Evolutionary conservation across 75 land plant genomes (phyloP), one percentile per base, ranked within the genome.

Genomic region (Selaginella tamariscina): DNA sequence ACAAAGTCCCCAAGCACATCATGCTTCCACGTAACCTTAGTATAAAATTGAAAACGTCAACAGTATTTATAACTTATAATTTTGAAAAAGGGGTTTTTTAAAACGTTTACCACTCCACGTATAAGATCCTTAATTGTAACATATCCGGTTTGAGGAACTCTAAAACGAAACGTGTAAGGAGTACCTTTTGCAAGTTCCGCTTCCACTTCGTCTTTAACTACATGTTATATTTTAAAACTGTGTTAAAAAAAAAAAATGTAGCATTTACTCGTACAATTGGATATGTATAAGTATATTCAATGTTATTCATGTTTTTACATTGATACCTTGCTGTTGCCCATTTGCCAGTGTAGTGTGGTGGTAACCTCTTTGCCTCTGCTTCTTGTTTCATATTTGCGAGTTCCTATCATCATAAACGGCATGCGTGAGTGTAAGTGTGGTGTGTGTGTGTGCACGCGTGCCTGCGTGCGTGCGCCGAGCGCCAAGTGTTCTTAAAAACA

Each of bases 1-100:
- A 92, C 95, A 72, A 92, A 92, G 69, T 92, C 98, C 27, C 98
- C 98, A 64, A 92, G 85, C 27, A 93, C 88, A 57, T 86, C 77
- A 74, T 87, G 78, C 68, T 70, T 79, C 98, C 98, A 92, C 44
- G 81, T 79, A 55, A 92, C 98, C 98, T 92, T 84, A n/a, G n/a
- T n/a, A n/a, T n/a, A n/a, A 64, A 71, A 21, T 44, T 32, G 30
- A 64, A n/a, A 29, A 24, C 1, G 54, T 13, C 20, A 13, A 18
- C 15, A 23, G 22, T 60, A 60, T 9, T 23, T 60, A 18, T 60
- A 23, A 18, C 13, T 23, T 9, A 9, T 9, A 60, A 23, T 15
- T 15, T 15, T 18, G 15, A 13, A 60, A 60, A 18, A 60, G 64
- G 22, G 11, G n/a, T 68, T 32, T 21, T 2, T 29, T 70, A 55